Evolutionary conservation across 169 alveolate species (phyloP).

Genomic region (Theileria annulata): DNA sequence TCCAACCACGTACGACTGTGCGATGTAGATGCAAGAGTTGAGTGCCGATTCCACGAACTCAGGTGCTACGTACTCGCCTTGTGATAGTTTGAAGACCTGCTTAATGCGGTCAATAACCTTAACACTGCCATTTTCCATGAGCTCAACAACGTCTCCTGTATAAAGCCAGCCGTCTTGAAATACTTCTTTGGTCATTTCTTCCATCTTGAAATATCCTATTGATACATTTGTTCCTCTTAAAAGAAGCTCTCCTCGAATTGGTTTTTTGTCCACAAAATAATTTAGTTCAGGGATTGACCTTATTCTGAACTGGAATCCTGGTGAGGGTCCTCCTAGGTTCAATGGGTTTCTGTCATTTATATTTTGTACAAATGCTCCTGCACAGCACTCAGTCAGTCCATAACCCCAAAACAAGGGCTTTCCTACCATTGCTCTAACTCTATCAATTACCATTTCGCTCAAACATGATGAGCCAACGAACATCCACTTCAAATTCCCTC

Average conservation of each 20-base stretch:
- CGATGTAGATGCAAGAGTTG: slow-evolving; percentile 59
- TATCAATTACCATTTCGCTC: slow-evolving; percentile 77
- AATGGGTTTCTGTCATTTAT: slow-evolving; percentile 73
- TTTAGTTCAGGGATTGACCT: slow-evolving; percentile 92
- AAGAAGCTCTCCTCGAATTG: slow-evolving; percentile 92
- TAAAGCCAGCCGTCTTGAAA: slow-evolving; percentile 89
- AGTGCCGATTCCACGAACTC: slow-evolving; percentile 86
- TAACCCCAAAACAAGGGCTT: slow-evolving; percentile 89
- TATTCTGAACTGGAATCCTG: slow-evolving; percentile 79
- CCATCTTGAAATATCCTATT: slow-evolving; percentile 89
- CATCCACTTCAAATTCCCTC: slow-evolving; percentile 87
- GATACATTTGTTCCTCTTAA: slow-evolving; percentile 84
- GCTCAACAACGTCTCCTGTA: slow-evolving; percentile 91
- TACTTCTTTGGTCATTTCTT: slow-evolving; percentile 84
- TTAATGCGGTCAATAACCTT: slow-evolving; percentile 92
- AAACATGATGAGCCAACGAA: slow-evolving; percentile 90
- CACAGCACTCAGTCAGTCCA: slow-evolving; percentile 93
- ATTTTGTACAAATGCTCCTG: slow-evolving; percentile 78
- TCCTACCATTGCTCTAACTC: slow-evolving; percentile 81
- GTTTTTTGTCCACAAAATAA: slow-evolving; percentile 77
- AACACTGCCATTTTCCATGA: slow-evolving; percentile 82
- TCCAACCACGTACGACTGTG: slow-evolving; percentile 76
- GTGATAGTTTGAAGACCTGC: slow-evolving; percentile 92
- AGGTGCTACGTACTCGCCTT: slow-evolving; percentile 96
- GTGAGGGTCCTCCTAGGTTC: slow-evolving; percentile 87